Base-by-base conservation (phyloP, 129 eudicot species). In the Ambrosia artemisiifolia region DNA sequence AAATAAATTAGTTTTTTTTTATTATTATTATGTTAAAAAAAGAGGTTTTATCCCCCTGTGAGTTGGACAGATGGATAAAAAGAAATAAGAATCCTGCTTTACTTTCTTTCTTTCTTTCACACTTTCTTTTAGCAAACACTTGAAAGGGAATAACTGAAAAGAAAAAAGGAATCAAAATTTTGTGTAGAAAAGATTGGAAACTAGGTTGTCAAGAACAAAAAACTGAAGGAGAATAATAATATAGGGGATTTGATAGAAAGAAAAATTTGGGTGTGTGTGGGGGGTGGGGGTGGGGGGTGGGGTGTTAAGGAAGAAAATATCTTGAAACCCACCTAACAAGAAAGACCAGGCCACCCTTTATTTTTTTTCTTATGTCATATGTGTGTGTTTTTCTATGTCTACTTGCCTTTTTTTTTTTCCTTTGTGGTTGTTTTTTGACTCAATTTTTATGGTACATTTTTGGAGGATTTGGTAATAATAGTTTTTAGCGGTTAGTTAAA, bases 401-500 rank as follows among this genome's bases (percentile, higher is more conserved):
- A 7, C 7, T 55, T 55, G 42, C 33, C 36, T 28, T 75, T 61
- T 3, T 42, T 36, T 28, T 75, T 61, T 6, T 40, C 44, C 12
- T 13, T 59, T 65, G 70, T 76, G 62, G 78, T 35, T 70, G 65
- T 70, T 81, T 81, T 57, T 81, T 71, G 85, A 81, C 85, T 76
- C 59, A 1, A 2, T 18, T 53, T 35, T 73, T 59, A 11, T 6
- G 4, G 24, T 47, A 36, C 60, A 70, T 47, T 38, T 14, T 63
- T 57, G 16, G 2, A 28, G 6, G 16, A 44, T 16, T 12, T 54
- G 14, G 9, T 55, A 9, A 17, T 36, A 36, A 36, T 36, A 36
- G 43, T 5, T 36, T 36, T 36, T 36, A 36, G 43, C 0, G 43
- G 1, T 36, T 36, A 30, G 30, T 14, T n/a, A 14, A 47, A 24